Evolutionary conservation across 176 grass and related monocot species (phyloP).

Genomic region (Musa itinerans): DNA sequence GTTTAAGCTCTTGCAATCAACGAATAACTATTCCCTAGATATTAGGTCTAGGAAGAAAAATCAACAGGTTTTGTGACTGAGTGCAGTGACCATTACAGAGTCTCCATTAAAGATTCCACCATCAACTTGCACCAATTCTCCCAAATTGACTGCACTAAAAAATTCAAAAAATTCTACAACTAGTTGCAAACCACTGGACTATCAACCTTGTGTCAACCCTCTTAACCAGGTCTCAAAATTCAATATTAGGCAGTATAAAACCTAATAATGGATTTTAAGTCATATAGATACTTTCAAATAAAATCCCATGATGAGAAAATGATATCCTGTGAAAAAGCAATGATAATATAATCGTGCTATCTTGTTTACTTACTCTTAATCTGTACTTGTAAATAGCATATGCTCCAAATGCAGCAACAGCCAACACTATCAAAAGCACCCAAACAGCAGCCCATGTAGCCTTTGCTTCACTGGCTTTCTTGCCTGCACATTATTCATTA

Average conservation of each 20-base stretch:
- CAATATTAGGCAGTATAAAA: not conserved
- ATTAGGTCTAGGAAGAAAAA: no score
- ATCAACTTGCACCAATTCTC: not conserved
- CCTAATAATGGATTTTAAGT: not conserved
- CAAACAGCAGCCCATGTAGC: constrained; percentile 71
- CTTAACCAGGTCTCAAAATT: not conserved
- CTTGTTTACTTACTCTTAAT: constrained; percentile 46
- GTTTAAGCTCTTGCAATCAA: no score
- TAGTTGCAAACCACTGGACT: not conserved
- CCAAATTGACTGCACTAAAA: not conserved
- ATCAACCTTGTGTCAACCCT: no score
- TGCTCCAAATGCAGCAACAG: constrained; percentile 35
- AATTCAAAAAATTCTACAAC: not conserved
- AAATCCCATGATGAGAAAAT: not conserved
- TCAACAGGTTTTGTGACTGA: no score
- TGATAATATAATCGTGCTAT: not conserved
- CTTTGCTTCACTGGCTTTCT: constrained; percentile 51
- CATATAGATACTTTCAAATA: not conserved
- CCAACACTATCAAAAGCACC: constrained; percentile 43
- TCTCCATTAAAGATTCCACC: no score
- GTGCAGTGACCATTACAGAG: no score
- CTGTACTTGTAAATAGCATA: constrained; percentile 72
- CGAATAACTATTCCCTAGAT: no score
- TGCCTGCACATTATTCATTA: constrained; percentile 26
- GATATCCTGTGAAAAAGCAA: not conserved